Evolutionary conservation across 768 basidiomycete species (phyloP).

Genomic region (Suillus subalutaceus): DNA sequence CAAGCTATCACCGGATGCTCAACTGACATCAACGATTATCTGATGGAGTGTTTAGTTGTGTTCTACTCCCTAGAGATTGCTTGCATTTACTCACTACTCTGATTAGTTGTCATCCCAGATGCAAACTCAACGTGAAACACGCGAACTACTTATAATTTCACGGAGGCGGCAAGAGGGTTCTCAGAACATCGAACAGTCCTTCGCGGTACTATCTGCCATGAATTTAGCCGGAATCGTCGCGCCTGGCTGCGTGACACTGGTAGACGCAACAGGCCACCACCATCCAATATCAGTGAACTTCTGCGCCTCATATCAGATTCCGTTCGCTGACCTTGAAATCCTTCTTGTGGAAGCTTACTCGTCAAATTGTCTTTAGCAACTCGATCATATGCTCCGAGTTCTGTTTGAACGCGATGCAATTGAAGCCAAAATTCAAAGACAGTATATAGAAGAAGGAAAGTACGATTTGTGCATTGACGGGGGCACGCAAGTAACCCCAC

Average conservation of each 20-base stretch:
- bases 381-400: conserved; percentile 21
- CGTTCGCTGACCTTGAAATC: background rate
- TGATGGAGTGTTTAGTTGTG: background rate
- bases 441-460: conserved; percentile 21
- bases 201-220: background rate
- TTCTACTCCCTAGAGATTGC: background rate
- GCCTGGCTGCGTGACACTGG: background rate
- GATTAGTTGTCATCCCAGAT: background rate
- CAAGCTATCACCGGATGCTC: background rate
- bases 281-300: conserved; percentile 27
- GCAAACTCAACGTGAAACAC: background rate
- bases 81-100: background rate
- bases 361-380: conserved; percentile 19
- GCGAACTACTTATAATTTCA: background rate
- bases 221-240: background rate
- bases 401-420: conserved; percentile 19
- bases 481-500: conserved; percentile 24
- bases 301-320: conserved; percentile 29
- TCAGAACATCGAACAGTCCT: background rate
- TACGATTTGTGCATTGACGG: conserved; percentile 30
- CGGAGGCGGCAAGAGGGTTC: conserved; percentile 11
- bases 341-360: background rate
- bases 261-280: conserved; percentile 11
- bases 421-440: conserved; percentile 19
- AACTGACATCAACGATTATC: background rate